Conservation (phyloP, 2,329 filamentous ascomycete species). For the Cercospora sp. region DNA sequence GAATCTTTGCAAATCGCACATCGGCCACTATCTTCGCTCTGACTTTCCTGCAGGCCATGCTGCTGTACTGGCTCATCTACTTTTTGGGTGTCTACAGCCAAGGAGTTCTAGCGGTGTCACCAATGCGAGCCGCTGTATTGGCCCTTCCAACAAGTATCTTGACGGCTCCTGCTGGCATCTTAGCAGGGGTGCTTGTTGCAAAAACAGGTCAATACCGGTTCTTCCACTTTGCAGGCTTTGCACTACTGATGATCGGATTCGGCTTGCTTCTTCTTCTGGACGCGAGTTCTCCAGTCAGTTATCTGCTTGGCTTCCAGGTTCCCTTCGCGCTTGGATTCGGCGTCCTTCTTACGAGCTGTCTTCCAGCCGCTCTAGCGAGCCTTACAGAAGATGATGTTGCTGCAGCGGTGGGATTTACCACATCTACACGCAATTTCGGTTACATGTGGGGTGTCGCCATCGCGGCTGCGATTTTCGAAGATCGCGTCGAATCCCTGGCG, state of each 20-base stretch:
- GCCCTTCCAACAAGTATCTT: conserved; percentile 19
- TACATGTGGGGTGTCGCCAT: conserved; percentile 15
- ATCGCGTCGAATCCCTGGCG: conserved; percentile 4
- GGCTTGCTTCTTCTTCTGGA: conserved; percentile 37
- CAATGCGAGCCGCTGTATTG: conserved; percentile 56
- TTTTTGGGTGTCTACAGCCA: conserved; percentile 55
- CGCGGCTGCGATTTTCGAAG: conserved; percentile 12
- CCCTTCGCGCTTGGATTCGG: conserved; percentile 15
- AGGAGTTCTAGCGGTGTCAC: conserved; percentile 64
- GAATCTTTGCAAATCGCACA: conserved; percentile 64
- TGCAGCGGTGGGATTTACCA: conserved; percentile 10
- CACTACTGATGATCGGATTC: conserved; percentile 36
- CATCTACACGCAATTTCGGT: conserved; percentile 9
- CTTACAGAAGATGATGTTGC: conserved; percentile 13
- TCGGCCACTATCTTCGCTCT: conserved; percentile 66
- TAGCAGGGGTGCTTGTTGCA: conserved; percentile 39
- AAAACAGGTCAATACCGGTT: conserved; percentile 49
- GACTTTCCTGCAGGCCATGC: conserved; percentile 69
- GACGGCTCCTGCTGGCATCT: conserved; percentile 10
- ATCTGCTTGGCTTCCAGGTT: conserved; percentile 9
- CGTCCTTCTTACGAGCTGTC: conserved; percentile 6
- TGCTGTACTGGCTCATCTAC: conserved; percentile 80
- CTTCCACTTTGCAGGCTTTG: conserved; percentile 49
- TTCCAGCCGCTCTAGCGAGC: conserved; percentile 12
- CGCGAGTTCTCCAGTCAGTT: conserved; percentile 22